Conservation (phyloP, 2,329 filamentous ascomycete genomes). For the Elsinoe australis region DNA sequence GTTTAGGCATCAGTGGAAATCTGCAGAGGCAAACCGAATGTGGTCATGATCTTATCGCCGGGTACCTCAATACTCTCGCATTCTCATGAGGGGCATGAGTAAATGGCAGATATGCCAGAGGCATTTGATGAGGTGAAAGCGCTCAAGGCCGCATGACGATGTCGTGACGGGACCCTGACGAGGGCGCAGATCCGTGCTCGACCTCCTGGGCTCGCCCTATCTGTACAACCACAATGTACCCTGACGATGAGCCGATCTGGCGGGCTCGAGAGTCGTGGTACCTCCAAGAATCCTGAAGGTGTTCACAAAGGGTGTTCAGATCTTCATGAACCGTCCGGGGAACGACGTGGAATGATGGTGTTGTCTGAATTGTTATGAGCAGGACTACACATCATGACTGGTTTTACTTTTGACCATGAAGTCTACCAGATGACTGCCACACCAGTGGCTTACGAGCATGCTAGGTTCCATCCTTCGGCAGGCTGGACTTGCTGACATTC, state of each 20-base stretch:
- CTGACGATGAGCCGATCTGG: slow-evolving; percentile 4
- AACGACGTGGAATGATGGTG: neutral
- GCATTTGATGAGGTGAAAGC: neutral
- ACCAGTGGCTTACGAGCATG: too few relatives aligned
- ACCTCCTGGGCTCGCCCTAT: too few relatives aligned
- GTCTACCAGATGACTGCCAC: too few relatives aligned
- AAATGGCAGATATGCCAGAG: neutral
- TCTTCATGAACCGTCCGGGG: slow-evolving; percentile 9
- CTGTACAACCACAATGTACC: neutral
- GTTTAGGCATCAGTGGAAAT: too few relatives aligned
- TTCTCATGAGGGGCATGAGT: neutral
- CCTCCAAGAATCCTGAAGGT: neutral
- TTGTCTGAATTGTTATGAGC: neutral
- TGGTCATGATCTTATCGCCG: too few relatives aligned
- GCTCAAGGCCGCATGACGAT: too few relatives aligned
- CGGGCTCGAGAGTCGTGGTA: neutral
- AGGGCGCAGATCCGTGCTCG: neutral
- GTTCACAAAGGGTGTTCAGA: neutral
- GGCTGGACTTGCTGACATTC: too few relatives aligned
- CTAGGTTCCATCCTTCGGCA: too few relatives aligned
- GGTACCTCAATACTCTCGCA: too few relatives aligned
- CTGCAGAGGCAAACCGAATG: too few relatives aligned
- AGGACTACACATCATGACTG: neutral
- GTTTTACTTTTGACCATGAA: neutral
- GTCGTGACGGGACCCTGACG: slow-evolving; percentile 2